These are phyloP conservation scores for Blastocystis sp. DNA, from an alignment of 352 stramenopile species.

Conservation along the genomic window DNA sequence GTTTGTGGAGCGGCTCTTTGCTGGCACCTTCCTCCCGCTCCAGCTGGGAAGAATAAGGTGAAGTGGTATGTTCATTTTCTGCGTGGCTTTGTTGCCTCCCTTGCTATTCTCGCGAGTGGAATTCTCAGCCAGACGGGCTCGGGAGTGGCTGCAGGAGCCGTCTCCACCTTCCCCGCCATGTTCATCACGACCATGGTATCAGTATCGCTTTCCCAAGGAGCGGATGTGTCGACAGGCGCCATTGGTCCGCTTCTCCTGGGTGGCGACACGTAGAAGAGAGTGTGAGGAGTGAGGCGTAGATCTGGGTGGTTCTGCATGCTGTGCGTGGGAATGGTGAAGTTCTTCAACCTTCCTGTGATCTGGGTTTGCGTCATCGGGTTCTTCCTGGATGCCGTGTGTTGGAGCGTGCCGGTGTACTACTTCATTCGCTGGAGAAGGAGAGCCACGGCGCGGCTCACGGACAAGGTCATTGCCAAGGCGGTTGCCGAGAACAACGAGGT, in stretches of 20 bases:
- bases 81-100: constrained; percentile 2
- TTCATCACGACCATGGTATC: constrained; percentile 49
- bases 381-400: constrained; percentile 1
- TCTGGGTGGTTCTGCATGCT: constrained; percentile 20
- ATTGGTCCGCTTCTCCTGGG: constrained; percentile 52
- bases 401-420: constrained; percentile 57
- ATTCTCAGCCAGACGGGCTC: constrained; percentile 14
- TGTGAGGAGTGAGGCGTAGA: background rate
- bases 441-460: background rate
- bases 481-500: background rate
- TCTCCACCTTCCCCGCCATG: constrained; percentile 54
- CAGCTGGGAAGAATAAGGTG: constrained; percentile 62
- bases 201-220: constrained; percentile 45
- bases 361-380: constrained; percentile 28
- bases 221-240: constrained; percentile 22
- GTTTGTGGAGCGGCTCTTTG: background rate
- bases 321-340: background rate
- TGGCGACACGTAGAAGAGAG: constrained; percentile 1
- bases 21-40: constrained; percentile 29
- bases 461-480: background rate
- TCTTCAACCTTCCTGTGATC: background rate
- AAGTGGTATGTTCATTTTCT: constrained; percentile 36
- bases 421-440: constrained; percentile 47
- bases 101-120: constrained; percentile 39
- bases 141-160: background rate